A percentile compares a stretch with the other conserved stretches of the same genome.
These are phyloP conservation scores for Penicillium silybi DNA, from an alignment of 495 filamentous ascomycete genomes.

Conservation along the genomic window DNA sequence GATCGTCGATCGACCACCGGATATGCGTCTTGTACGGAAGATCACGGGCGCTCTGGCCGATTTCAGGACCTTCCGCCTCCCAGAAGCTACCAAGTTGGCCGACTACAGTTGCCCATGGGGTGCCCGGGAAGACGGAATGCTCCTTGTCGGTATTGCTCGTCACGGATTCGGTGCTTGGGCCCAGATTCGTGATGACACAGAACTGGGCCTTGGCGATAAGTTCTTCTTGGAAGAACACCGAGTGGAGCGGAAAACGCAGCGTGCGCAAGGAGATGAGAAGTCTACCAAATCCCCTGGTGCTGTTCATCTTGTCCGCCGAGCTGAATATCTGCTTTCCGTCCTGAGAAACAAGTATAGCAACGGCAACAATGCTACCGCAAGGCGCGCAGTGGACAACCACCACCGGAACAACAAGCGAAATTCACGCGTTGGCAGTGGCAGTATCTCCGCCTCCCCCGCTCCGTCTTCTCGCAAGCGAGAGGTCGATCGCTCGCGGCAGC, in stretches of 20 bases:
- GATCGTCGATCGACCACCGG: slow-evolving; percentile 79
- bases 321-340: slow-evolving; percentile 90
- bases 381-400: slow-evolving; percentile 80
- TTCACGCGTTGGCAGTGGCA: slow-evolving; percentile 36
- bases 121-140: slow-evolving; percentile 91
- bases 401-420: slow-evolving; percentile 79
- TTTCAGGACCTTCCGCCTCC: slow-evolving; percentile 74
- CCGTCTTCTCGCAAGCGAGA: slow-evolving; percentile 48
- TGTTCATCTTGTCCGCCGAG: slow-evolving; percentile 90
- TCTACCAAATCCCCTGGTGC: slow-evolving; percentile 88
- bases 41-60: slow-evolving; percentile 61
- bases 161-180: slow-evolving; percentile 95
- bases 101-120: slow-evolving; percentile 88
- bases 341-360: slow-evolving; percentile 72
- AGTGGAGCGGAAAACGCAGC: slow-evolving; percentile 94
- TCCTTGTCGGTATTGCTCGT: slow-evolving; percentile 84
- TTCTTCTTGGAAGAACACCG: slow-evolving; percentile 97
- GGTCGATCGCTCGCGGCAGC: slow-evolving; percentile 47
- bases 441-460: slow-evolving; percentile 53
- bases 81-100: slow-evolving; percentile 85
- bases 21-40: slow-evolving; percentile 79
- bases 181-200: slow-evolving; percentile 85
- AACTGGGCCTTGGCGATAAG: slow-evolving; percentile 83
- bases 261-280: slow-evolving; percentile 68
- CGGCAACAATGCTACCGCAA: slow-evolving; percentile 62